Conservation (phyloP, 2,329 filamentous ascomycete genomes). For the Fusarium brachygibbosum region DNA sequence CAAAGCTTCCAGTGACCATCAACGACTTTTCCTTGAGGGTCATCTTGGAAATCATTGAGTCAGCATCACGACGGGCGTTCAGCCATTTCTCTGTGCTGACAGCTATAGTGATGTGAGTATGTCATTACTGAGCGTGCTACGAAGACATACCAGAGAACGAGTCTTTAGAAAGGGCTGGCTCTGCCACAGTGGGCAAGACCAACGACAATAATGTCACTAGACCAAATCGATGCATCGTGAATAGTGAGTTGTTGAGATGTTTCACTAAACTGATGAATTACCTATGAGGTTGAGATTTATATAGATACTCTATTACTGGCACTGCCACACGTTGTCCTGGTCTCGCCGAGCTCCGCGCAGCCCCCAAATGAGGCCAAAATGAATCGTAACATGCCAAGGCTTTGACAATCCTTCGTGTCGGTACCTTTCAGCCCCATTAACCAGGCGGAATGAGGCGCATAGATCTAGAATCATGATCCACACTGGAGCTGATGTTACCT, state of each 20-base stretch:
- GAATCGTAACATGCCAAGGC: conserved; percentile 6
- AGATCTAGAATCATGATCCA: background rate
- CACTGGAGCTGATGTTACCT: background rate
- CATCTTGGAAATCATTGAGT: background rate
- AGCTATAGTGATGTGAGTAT: background rate
- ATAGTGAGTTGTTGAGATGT: background rate
- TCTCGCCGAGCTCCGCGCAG: conserved; percentile 3
- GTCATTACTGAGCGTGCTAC: background rate
- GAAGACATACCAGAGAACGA: background rate
- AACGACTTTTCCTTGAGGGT: background rate
- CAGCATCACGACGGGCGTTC: background rate
- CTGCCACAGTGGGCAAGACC: background rate
- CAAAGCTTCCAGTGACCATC: background rate
- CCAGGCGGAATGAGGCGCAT: no score
- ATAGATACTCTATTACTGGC: background rate
- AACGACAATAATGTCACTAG: background rate
- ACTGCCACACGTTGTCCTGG: background rate
- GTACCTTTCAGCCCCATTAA: background rate
- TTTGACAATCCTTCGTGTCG: background rate
- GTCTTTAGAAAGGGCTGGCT: background rate
- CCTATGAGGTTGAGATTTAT: background rate
- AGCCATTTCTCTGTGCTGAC: background rate
- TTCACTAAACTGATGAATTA: no score
- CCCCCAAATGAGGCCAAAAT: background rate
- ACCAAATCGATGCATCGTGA: background rate